Evolutionary conservation across 73 alveolate species (phyloP).

Genomic region (Paramecium sonneborni): DNA sequence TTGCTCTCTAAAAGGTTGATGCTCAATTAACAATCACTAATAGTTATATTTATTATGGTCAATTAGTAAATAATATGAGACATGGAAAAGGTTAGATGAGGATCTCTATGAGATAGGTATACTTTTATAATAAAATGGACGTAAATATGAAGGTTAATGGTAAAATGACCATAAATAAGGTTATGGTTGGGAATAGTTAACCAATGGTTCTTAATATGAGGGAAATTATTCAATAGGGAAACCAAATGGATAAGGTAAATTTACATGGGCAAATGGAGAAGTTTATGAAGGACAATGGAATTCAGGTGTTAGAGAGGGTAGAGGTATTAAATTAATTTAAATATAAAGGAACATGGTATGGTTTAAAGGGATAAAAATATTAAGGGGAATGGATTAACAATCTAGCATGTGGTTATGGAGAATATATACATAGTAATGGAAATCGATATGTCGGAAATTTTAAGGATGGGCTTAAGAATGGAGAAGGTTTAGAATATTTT

Average conservation of each 20-base stretch:
- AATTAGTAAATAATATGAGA: background rate
- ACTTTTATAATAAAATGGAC: conserved; percentile 82
- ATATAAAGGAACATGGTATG: conserved; percentile 62
- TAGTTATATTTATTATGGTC: conserved; percentile 52
- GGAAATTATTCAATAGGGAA: conserved; percentile 84
- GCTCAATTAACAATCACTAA: background rate
- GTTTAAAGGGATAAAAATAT: conserved; percentile 76
- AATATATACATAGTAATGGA: conserved; percentile 86
- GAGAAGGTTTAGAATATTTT: conserved; percentile 72
- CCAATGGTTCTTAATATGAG: conserved; percentile 76
- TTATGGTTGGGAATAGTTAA: conserved; percentile 78
- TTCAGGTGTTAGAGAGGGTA: conserved; percentile 70
- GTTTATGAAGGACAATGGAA: conserved; percentile 78
- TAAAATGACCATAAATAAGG: conserved; percentile 79
- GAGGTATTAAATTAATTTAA: conserved; percentile 35
- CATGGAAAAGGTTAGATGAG: conserved; percentile 60
- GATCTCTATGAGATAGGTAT: conserved; percentile 65
- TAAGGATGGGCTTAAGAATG: conserved; percentile 61
- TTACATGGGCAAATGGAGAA: conserved; percentile 83
- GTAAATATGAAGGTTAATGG: conserved; percentile 81
- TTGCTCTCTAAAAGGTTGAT: background rate
- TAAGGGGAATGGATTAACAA: conserved; percentile 86
- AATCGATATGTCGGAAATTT: conserved; percentile 92
- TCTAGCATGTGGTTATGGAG: conserved; percentile 93
- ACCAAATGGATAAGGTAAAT: conserved; percentile 88